A percentile compares a stretch with the other conserved stretches of the same genome.
Evolutionary conservation across 495 filamentous ascomycete genomes (phyloP).

Genomic region (Daldinia decipiens): DNA sequence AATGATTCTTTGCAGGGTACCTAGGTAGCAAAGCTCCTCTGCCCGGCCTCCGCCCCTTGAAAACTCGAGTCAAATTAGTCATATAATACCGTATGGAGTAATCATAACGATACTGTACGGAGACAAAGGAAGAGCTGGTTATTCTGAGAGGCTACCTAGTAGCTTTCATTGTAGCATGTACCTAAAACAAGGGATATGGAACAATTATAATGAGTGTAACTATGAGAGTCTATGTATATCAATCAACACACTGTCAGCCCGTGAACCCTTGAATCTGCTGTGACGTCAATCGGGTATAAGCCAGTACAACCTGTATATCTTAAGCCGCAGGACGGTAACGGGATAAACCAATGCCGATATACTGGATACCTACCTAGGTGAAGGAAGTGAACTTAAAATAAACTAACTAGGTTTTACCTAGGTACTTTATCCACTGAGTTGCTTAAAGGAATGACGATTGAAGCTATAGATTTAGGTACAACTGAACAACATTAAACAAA

Average conservation of each 20-base stretch:
- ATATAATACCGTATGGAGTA: background rate
- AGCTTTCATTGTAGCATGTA: too few species aligned
- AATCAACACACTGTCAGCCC: too few species aligned
- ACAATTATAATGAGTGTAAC: too few species aligned
- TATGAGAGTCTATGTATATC: background rate
- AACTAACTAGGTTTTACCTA: background rate
- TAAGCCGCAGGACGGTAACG: background rate
- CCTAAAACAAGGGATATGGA: too few species aligned
- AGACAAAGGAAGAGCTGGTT: background rate
- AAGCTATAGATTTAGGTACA: background rate
- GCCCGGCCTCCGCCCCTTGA: background rate
- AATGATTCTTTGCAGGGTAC: too few species aligned
- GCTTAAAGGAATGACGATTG: background rate
- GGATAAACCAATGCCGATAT: background rate
- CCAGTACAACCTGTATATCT: background rate
- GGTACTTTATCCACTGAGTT: background rate
- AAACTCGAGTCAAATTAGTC: background rate
- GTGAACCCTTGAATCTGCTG: conserved; percentile 17
- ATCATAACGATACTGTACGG: background rate
- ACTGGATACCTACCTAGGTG: too few species aligned
- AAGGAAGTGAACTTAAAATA: background rate
- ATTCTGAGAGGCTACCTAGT: too few species aligned
- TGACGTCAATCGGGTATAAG: conserved; percentile 27
- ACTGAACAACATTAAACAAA: background rate
- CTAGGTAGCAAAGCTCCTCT: background rate